Conservation (phyloP, 108 stramenopile species). For the Nitzschia palea region DNA sequence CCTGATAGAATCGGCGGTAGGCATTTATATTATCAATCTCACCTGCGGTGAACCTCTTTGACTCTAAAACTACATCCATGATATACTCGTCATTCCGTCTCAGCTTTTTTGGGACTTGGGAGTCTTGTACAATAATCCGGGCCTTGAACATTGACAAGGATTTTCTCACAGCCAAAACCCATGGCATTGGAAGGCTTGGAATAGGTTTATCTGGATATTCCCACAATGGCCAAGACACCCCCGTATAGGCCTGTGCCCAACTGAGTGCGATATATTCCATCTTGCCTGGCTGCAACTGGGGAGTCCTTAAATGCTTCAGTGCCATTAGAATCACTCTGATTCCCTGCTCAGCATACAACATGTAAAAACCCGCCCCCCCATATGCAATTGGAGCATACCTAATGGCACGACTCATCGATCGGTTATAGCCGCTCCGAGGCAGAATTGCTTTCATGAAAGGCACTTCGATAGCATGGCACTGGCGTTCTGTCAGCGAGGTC, state of each 20-base stretch:
- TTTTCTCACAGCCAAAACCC: neutral
- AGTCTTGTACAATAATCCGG: neutral
- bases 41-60: neutral
- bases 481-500: too few relatives aligned
- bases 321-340: neutral
- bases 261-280: neutral
- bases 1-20: neutral
- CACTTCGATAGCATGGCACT: too few relatives aligned
- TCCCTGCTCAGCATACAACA: neutral
- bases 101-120: neutral
- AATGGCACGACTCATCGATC: neutral
- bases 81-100: neutral
- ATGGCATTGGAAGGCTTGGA: neutral
- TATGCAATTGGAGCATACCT: neutral
- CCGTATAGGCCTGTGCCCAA: neutral
- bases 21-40: neutral
- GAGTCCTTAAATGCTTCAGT: too few relatives aligned
- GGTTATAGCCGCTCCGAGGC: neutral
- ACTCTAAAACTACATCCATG: neutral
- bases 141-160: neutral
- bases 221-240: neutral
- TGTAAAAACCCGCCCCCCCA: neutral
- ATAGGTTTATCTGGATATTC: neutral
- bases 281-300: neutral
- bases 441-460: too few relatives aligned